These are phyloP conservation scores for Nemania diffusa DNA, from an alignment of 2,329 filamentous ascomycete species.

Conservation along the genomic window DNA sequence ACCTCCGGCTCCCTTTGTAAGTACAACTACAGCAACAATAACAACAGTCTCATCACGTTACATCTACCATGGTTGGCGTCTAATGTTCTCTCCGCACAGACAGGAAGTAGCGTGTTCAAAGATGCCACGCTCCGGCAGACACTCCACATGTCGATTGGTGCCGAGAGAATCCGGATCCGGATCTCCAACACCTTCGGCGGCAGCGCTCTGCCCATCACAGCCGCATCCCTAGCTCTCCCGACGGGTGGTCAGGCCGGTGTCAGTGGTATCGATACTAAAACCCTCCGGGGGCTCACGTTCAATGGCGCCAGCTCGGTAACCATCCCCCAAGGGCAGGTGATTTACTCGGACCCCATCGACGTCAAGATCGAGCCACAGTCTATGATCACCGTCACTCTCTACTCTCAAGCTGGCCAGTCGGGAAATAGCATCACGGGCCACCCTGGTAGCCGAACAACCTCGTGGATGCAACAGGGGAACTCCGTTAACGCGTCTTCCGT, in stretches of 20 bases:
- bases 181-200: conserved; percentile 74
- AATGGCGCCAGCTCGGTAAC: conserved; percentile 62
- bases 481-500: conserved; percentile 62
- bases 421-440: conserved; percentile 70
- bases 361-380: conserved; percentile 61
- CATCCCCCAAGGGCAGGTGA: conserved; percentile 66
- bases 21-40: conserved; percentile 45
- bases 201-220: conserved; percentile 68
- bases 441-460: conserved; percentile 71
- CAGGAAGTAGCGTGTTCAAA: conserved; percentile 61
- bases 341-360: conserved; percentile 70
- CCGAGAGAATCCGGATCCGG: conserved; percentile 67
- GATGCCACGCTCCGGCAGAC: conserved; percentile 75
- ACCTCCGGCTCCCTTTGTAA: conserved; percentile 68
- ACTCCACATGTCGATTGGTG: conserved; percentile 66
- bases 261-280: conserved; percentile 61
- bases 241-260: conserved; percentile 63
- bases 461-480: conserved; percentile 69
- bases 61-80: neutral
- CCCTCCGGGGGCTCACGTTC: conserved; percentile 67
- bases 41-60: neutral
- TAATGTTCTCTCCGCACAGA: conserved; percentile 42
- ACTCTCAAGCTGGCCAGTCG: conserved; percentile 65
- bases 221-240: conserved; percentile 67
- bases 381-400: conserved; percentile 68